Evolutionary conservation across 2,329 filamentous ascomycete genomes (phyloP), one percentile per base, ranked within the genome.

Genomic region (Talaromyces amestolkiae): DNA sequence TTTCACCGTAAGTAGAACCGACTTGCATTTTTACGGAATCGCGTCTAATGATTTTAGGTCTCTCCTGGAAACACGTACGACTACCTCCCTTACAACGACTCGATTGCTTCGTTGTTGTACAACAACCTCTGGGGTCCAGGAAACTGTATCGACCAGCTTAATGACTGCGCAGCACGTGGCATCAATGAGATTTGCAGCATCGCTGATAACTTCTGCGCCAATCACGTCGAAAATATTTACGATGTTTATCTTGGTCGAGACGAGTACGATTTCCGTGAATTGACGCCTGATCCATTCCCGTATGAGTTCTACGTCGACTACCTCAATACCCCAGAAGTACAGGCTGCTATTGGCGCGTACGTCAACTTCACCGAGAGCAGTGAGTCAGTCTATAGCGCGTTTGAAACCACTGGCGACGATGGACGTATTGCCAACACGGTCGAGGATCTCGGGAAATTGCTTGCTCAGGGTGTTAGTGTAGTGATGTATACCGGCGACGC

Each of bases 51-150:
- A 60, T 64, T 2, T 31, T 37, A 69, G 68, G 69, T 77, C 1
- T 75, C 24, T 49, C 76, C 76, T 1, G 76, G 76, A 19, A 78
- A 78, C 64, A 74, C 75, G 8, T 78, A 78, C 51, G 74, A 76
- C 54, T 75, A 76, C 61, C 65, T 65, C 6, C 65, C 65, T 27
- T 67, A 59, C 63, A 85, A 84, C 72, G 79, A 76, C 10, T 79
- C 81, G 2, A 74, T 82, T 35, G 78, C 84, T 64, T 77, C 77
- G 0, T 75, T 82, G 71, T 81, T 86, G 74, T 86, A 85, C 78
- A 86, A 88, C 75, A 84, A 83, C 69, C 72, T 88, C 37, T 89
- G 87, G 71, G 86, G 86, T 1, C 71, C 78, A 2, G 86, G 86
- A 37, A 88, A 88, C 73, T 89, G 87, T 73, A 73, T 85, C 31